These are phyloP conservation scores for Backusella tarrabulga DNA, from an alignment of 192 early-diverging fungal genomes.

Conservation along the genomic window DNA sequence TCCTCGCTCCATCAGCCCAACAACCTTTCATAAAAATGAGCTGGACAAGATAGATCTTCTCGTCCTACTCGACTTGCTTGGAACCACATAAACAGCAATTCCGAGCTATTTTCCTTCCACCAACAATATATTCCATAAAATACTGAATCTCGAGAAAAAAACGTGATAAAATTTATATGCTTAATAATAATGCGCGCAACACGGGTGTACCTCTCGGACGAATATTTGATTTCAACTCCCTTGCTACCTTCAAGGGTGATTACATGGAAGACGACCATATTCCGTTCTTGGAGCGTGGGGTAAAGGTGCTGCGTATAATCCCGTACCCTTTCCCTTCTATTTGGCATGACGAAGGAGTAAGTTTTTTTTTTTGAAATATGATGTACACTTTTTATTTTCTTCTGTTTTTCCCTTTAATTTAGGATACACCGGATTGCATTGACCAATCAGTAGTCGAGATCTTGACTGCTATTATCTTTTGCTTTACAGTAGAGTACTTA, in stretches of 20 bases:
- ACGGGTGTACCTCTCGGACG: background rate
- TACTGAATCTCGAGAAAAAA: conserved; percentile 65
- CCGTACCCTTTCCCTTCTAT: conserved; percentile 78
- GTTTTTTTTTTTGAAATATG: background rate
- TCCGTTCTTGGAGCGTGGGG: conserved; percentile 79
- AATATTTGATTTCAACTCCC: conserved; percentile 13
- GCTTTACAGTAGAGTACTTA: conserved; percentile 72
- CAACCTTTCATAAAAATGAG: background rate
- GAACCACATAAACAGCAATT: conserved; percentile 55
- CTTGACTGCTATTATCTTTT: conserved; percentile 72
- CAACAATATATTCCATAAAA: conserved; percentile 60
- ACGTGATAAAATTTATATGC: conserved; percentile 34
- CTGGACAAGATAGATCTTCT: conserved; percentile 32
- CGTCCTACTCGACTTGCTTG: conserved; percentile 88
- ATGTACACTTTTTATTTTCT: too few relatives aligned
- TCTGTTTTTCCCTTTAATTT: background rate
- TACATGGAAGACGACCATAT: conserved; percentile 84
- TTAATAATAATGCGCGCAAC: background rate
- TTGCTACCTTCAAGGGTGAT: conserved; percentile 4
- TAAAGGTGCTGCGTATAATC: conserved; percentile 87
- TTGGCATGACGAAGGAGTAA: conserved; percentile 74
- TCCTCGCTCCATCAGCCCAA: background rate
- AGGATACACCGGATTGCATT: conserved; percentile 74
- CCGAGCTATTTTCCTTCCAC: conserved; percentile 65
- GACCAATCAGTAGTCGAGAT: conserved; percentile 65